phyloP scores from a whole-genome alignment of 176 grass and related monocot genomes.

The Oryza glaberrima region DNA sequence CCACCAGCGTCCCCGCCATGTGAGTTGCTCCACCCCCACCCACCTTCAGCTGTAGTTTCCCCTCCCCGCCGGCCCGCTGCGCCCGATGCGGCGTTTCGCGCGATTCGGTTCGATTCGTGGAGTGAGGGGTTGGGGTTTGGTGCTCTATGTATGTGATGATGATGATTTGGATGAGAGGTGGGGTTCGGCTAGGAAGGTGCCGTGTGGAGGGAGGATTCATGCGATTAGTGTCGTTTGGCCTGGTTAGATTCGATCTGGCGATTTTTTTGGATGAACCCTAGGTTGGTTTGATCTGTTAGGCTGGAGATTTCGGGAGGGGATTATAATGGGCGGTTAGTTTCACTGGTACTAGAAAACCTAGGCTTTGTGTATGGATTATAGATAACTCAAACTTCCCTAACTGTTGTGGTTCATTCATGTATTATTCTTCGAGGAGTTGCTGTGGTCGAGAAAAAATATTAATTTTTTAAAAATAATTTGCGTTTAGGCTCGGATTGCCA shows the following conservation, averaged over 20 bases:
- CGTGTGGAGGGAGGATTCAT: neutral
- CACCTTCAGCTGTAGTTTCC: neutral
- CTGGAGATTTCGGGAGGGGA: constrained; percentile 13
- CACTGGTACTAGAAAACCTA: constrained; percentile 1
- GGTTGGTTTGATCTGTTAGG: constrained; percentile 33
- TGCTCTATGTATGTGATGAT: neutral
- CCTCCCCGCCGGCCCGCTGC: neutral
- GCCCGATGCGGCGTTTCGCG: neutral
- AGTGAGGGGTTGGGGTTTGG: neutral
- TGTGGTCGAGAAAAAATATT: neutral
- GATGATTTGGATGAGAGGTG: neutral
- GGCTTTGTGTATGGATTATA: neutral
- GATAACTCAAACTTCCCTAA: neutral
- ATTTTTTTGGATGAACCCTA: constrained; percentile 28
- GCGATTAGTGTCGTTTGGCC: neutral
- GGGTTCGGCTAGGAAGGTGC: neutral
- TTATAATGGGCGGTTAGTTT: constrained; percentile 18
- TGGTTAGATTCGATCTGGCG: constrained; percentile 31
- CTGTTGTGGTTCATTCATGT: neutral
- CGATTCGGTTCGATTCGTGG: constrained; percentile 1
- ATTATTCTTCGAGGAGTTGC: too few relatives aligned
- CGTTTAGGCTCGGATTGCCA: neutral
- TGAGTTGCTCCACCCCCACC: constrained; percentile 25
- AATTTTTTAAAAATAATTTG: neutral
- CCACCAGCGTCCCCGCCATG: constrained; percentile 76